Percentiles rank a stretch among this genome's conserved stretches.
phyloP scores from a whole-genome alignment of 202 grass and related monocot genomes.

The Carex sylvatica region DNA sequence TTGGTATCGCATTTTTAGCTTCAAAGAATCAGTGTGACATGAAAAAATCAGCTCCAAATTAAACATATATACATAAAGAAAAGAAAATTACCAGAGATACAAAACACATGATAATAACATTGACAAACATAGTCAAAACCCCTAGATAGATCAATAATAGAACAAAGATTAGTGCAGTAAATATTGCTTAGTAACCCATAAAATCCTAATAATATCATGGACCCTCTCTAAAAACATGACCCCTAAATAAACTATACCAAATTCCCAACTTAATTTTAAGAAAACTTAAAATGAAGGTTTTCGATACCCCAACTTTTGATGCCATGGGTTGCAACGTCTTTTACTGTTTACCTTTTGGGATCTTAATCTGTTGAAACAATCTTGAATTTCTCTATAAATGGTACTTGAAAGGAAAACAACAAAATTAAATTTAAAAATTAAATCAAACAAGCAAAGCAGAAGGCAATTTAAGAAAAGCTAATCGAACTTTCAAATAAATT shows the following conservation, averaged over 20 bases:
- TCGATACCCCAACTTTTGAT: too few relatives aligned
- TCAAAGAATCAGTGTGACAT: background rate
- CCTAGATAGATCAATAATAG: background rate
- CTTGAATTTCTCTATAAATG: constrained; percentile 85
- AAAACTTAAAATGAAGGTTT: too few relatives aligned
- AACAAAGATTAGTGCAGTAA: background rate
- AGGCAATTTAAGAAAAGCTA: too few relatives aligned
- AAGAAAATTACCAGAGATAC: background rate
- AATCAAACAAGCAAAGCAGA: background rate
- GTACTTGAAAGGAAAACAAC: constrained; percentile 53
- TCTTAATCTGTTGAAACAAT: too few relatives aligned
- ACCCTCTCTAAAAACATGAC: too few relatives aligned
- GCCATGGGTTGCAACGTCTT: too few relatives aligned
- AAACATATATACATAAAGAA: constrained; percentile 4
- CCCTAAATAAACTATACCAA: too few relatives aligned
- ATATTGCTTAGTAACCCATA: background rate
- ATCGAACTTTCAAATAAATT: background rate
- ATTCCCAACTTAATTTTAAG: too few relatives aligned
- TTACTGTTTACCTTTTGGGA: too few relatives aligned
- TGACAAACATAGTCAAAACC: background rate
- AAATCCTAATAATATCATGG: background rate
- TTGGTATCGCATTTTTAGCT: background rate
- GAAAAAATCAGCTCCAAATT: background rate
- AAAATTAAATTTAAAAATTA: background rate
- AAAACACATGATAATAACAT: background rate